Evolutionary conservation across 495 filamentous ascomycete species (phyloP).

Genomic region (Neurospora sp.): DNA sequence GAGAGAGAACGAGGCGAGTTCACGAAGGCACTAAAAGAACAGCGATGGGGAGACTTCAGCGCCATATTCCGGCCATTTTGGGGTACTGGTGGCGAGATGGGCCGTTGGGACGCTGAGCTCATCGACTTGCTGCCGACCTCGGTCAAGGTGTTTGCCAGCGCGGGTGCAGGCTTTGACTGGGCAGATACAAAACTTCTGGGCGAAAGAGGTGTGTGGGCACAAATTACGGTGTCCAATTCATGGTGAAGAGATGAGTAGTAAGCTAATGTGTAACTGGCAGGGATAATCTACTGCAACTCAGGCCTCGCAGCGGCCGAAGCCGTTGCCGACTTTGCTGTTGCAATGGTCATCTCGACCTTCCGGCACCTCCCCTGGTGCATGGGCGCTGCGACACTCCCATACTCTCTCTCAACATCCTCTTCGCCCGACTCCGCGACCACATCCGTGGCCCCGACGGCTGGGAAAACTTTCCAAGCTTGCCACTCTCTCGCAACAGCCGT

Average conservation of each 20-base stretch:
- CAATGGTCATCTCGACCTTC: slow-evolving; percentile 56
- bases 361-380: slow-evolving; percentile 54
- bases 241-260: not conserved
- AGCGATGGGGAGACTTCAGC: slow-evolving; percentile 59
- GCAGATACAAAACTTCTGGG: slow-evolving; percentile 60
- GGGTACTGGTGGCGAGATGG: slow-evolving; percentile 74
- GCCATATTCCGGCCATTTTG: slow-evolving; percentile 71
- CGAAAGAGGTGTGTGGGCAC: slow-evolving; percentile 44
- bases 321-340: slow-evolving; percentile 55
- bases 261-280: slow-evolving; percentile 19
- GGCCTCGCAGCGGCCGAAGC: slow-evolving; percentile 59
- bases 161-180: slow-evolving; percentile 72
- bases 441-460: not conserved
- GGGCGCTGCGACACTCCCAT: slow-evolving; percentile 35
- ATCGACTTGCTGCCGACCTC: slow-evolving; percentile 53
- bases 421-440: not conserved
- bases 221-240: not conserved
- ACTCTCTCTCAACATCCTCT: slow-evolving; percentile 7
- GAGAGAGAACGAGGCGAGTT: slow-evolving; percentile 49
- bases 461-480: slow-evolving; percentile 39
- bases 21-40: slow-evolving; percentile 50
- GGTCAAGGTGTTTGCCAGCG: slow-evolving; percentile 60
- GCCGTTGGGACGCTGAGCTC: slow-evolving; percentile 62
- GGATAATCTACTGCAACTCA: slow-evolving; percentile 63
- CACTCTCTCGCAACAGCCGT: slow-evolving; percentile 46